Base-by-base conservation (phyloP, 2,329 filamentous ascomycete species). In the Calycina herbarum region DNA sequence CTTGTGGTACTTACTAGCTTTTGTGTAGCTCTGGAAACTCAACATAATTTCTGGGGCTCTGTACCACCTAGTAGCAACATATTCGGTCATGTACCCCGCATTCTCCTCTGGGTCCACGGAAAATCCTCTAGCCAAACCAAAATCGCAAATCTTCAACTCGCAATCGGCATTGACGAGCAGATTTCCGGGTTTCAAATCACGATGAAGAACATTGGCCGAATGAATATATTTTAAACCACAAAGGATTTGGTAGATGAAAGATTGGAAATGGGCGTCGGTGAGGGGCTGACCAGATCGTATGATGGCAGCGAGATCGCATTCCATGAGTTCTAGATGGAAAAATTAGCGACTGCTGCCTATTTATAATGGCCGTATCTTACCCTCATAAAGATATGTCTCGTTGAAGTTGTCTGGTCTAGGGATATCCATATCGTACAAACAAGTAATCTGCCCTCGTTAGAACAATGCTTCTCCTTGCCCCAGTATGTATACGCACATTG, bases 11-110 rank as follows among this genome's bases (percentile, higher is more conserved):
- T 65, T 88, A 98, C 95, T 99, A 73, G 95, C 95, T 93, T 99
- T 99, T 75, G 95, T 99, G 80, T 99, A 99, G 82, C 93, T 97
- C 81, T 98, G 94, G 87, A 99, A 99, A 83, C 93, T 97, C 79
- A 99, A 83, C 95, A 99, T 99, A 74, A 99, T 99, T 80, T 99
- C 95, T 5, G 95, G 95, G 3, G 95, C 95, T 80, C 95, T 90
- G 79, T 99, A 99, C 95, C 95, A 99, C 82, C 95, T 87, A 62
- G 95, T 99, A 61, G 95, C 95, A 64, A 99, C 95, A 76, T 99
- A 99, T 81, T 99, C 95, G 11, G 95, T 99, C 95, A 99, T 98
- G 81, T 98, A 99, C 27, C 95, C 95, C 20, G 95, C 95, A 77
- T 98, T 98, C 81, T 99, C 94, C 79, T 99, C 93, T 1, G 95